These are phyloP conservation scores for Spinacia oleracea DNA, from an alignment of 179 eudicot genomes.

Conservation along the genomic window DNA sequence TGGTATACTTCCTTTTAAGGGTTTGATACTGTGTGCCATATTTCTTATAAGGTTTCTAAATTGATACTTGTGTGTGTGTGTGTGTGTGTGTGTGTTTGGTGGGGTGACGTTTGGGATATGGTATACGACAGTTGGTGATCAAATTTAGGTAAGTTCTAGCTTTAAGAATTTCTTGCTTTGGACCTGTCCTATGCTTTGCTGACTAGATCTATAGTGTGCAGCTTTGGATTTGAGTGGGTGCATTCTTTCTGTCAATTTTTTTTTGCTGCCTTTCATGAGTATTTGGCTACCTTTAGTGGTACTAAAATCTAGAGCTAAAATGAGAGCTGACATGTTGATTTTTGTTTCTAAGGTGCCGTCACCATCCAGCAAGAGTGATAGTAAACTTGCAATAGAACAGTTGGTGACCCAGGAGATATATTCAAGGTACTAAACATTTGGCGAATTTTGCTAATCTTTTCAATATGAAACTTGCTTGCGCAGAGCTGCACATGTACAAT, in stretches of 20 bases:
- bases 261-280: neutral
- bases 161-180: neutral
- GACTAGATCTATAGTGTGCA: neutral
- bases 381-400: conserved; percentile 54
- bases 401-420: conserved; percentile 65
- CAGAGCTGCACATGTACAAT: neutral
- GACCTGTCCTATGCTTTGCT: neutral
- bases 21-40: neutral
- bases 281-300: neutral
- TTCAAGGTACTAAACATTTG: conserved; percentile 54
- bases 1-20: neutral
- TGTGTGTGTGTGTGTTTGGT: no score
- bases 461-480: neutral
- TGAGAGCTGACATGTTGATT: conserved; percentile 18
- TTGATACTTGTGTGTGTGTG: no score
- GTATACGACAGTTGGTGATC: neutral
- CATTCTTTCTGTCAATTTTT: neutral
- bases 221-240: neutral
- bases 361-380: conserved; percentile 44
- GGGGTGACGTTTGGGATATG: neutral
- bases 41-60: neutral
- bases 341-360: conserved; percentile 32
- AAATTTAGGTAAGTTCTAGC: neutral
- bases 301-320: neutral
- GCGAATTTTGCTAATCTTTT: conserved; percentile 2